phyloP scores from a whole-genome alignment of 2,329 filamentous ascomycete genomes.

The Myriosclerotinia curreyana region DNA sequence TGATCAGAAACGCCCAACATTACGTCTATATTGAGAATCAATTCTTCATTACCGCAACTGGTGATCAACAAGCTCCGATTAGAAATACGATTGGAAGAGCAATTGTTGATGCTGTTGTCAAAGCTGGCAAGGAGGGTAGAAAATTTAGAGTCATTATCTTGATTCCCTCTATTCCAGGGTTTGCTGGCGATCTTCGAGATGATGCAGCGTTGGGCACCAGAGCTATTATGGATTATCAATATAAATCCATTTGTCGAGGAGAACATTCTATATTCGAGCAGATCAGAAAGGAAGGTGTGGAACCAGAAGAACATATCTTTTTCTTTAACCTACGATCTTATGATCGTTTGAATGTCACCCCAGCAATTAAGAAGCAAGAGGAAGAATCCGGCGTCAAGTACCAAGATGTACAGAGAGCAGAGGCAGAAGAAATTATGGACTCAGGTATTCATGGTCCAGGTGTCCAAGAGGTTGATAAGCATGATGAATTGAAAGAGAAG shows the following conservation, averaged over 20 bases:
- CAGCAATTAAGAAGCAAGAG: constrained; percentile 69
- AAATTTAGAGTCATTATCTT: constrained; percentile 90
- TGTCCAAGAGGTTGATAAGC: constrained; percentile 44
- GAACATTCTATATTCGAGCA: constrained; percentile 86
- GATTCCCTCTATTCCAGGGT: constrained; percentile 89
- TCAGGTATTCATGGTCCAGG: constrained; percentile 62
- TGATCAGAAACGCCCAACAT: constrained; percentile 84
- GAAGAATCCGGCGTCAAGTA: constrained; percentile 80
- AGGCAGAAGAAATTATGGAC: constrained; percentile 85
- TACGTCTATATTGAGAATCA: constrained; percentile 98
- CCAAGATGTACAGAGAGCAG: constrained; percentile 78
- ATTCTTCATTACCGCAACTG: constrained; percentile 93
- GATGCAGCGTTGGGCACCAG: constrained; percentile 80
- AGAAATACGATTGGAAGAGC: constrained; percentile 84
- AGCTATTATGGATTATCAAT: constrained; percentile 97
- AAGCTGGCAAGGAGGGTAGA: constrained; percentile 74
- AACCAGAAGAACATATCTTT: constrained; percentile 80
- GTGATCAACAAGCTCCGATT: constrained; percentile 79
- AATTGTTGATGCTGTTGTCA: constrained; percentile 86
- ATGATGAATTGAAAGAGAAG: constrained; percentile 49
- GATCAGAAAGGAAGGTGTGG: constrained; percentile 68
- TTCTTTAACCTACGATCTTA: constrained; percentile 93
- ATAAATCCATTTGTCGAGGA: constrained; percentile 90
- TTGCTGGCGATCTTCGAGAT: constrained; percentile 84
- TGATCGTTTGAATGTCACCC: constrained; percentile 84